Conservation (phyloP, 1,284 basidiomycete species). For the Ceratorhiza oryzae-sativae region DNA sequence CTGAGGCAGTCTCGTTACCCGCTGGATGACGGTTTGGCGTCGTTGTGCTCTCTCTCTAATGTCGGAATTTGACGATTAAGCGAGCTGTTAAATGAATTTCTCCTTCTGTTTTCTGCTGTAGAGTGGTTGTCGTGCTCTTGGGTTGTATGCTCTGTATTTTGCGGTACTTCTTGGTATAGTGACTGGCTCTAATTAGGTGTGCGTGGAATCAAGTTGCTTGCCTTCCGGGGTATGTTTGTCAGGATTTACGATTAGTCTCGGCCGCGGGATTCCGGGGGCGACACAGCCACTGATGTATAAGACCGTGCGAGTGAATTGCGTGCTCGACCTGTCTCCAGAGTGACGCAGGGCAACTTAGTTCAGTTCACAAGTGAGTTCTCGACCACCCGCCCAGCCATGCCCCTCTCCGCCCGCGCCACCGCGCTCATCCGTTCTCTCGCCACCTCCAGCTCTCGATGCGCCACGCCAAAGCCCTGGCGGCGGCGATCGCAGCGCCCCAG, state of each 20-base stretch:
- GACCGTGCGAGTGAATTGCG: constrained; percentile 22
- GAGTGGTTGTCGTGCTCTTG: neutral
- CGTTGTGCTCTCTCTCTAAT: neutral
- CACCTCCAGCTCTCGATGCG: neutral
- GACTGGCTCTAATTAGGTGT: no score
- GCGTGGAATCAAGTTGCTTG: neutral
- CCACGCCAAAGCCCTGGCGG: neutral
- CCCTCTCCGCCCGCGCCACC: neutral
- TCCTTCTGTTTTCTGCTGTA: no score
- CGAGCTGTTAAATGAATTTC: no score
- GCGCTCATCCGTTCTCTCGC: neutral
- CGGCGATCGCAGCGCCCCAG: neutral
- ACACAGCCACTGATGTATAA: constrained; percentile 21
- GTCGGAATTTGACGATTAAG: no score
- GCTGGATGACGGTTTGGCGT: neutral
- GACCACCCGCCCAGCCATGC: neutral
- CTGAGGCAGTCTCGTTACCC: no score
- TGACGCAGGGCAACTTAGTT: constrained; percentile 7
- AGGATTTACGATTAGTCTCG: no score
- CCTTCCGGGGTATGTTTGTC: neutral
- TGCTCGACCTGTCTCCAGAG: constrained; percentile 23
- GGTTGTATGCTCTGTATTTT: neutral
- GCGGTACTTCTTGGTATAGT: no score
- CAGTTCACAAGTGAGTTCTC: constrained; percentile 2
- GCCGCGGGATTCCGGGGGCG: neutral